Conservation (phyloP, 2,329 filamentous ascomycete species). For the Phyllosticta citribraziliensis region DNA sequence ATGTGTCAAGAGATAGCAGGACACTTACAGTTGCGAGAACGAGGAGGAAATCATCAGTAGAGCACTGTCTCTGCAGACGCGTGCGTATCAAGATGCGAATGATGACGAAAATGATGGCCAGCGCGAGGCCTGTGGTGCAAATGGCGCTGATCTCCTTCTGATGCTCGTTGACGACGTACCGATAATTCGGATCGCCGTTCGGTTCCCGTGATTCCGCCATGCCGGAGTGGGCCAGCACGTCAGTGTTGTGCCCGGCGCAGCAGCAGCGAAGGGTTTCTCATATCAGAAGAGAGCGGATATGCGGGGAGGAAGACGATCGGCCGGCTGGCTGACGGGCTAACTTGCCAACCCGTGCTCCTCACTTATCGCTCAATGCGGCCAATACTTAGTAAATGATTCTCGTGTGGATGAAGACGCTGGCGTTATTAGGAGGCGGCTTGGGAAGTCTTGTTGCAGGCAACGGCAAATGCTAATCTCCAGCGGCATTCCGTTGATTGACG, state of each 20-base stretch:
- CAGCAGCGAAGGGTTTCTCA: not conserved
- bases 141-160: not conserved
- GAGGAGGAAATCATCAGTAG: constrained; percentile 1
- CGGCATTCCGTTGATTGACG: no score
- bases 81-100: not conserved
- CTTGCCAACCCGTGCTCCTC: no score
- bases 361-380: no score
- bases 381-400: no score
- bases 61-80: not conserved
- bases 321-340: no score
- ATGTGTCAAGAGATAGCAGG: not conserved
- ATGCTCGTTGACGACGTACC: not conserved
- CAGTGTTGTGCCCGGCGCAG: not conserved
- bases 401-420: no score
- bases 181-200: not conserved
- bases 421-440: no score
- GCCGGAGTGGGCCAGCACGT: not conserved
- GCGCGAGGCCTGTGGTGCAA: not conserved
- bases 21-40: not conserved
- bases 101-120: not conserved
- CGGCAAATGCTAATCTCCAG: no score
- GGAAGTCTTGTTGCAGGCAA: no score
- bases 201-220: not conserved
- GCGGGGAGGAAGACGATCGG: no score
- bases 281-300: not conserved